A percentile compares a stretch with the other conserved stretches of the same genome.
phyloP scores from a whole-genome alignment of 2,329 filamentous ascomycete species.

The Botryotinia globosa region DNA sequence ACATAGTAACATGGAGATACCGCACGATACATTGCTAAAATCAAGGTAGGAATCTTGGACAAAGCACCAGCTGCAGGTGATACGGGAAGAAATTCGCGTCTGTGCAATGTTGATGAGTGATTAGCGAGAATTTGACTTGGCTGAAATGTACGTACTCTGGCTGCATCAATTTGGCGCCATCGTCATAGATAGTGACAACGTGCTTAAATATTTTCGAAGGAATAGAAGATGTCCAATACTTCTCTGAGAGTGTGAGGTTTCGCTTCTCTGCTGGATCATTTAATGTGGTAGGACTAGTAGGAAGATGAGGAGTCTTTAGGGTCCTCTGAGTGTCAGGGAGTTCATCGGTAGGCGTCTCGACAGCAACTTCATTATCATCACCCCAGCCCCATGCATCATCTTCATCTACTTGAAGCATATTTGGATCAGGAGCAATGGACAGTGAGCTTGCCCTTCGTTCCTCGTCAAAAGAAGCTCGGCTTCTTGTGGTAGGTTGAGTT shows the following conservation, averaged over 20 bases:
- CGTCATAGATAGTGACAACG: conserved; percentile 58
- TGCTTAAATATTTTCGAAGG: conserved; percentile 73
- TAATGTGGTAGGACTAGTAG: background rate
- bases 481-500: conserved; percentile 24
- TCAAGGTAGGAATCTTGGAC: conserved; percentile 68
- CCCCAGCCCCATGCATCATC: conserved; percentile 75
- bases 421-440: conserved; percentile 18
- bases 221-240: conserved; percentile 83
- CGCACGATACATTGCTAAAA: conserved; percentile 75
- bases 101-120: conserved; percentile 32
- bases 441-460: conserved; percentile 20
- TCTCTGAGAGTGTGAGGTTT: conserved; percentile 78
- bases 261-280: conserved; percentile 21
- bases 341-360: conserved; percentile 36
- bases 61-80: conserved; percentile 66
- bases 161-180: conserved; percentile 58
- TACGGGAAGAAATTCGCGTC: conserved; percentile 50
- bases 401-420: conserved; percentile 39
- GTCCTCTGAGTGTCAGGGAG: background rate
- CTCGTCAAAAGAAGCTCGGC: conserved; percentile 32
- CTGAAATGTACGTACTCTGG: conserved; percentile 41
- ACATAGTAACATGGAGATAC: conserved; percentile 73
- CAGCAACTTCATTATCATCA: conserved; percentile 55
- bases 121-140: conserved; percentile 33
- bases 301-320: background rate